Conservation (phyloP, 192 early-diverging fungal species). For the Chytriomyces confervae region DNA sequence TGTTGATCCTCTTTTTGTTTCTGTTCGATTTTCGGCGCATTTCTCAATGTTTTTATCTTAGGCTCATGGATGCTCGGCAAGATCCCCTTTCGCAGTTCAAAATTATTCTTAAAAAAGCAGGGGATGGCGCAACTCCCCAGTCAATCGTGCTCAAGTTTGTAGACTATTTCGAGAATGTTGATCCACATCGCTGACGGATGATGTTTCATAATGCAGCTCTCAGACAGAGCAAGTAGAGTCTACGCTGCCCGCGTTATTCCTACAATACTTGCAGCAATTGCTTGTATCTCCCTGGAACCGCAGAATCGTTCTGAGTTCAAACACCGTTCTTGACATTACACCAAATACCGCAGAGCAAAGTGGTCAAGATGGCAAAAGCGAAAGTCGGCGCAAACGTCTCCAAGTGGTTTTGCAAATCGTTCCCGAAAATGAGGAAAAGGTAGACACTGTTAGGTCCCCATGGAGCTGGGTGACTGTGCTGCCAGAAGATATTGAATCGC, state of each 20-base stretch:
- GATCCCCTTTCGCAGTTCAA: background rate
- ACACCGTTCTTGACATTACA: constrained; percentile 10
- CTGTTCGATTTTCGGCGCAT: too few species aligned
- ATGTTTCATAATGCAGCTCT: background rate
- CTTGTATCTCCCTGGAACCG: background rate
- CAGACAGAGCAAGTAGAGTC: background rate
- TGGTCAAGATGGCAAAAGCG: background rate
- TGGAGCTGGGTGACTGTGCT: background rate
- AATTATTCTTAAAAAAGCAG: constrained; percentile 5
- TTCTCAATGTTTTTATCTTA: background rate
- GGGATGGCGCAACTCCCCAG: background rate
- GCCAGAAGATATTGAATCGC: background rate
- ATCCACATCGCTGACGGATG: background rate
- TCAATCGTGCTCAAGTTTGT: background rate
- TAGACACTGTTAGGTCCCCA: background rate
- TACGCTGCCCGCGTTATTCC: background rate
- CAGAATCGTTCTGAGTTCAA: constrained; percentile 3
- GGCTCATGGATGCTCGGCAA: constrained; percentile 17
- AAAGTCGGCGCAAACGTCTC: background rate
- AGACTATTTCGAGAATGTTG: background rate
- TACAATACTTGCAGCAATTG: background rate
- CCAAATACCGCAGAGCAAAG: background rate
- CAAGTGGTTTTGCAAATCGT: constrained; percentile 11
- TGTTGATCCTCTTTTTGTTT: background rate
- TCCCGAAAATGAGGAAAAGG: background rate